phyloP scores from a whole-genome alignment of 495 filamentous ascomycete species.

The Letharia lupina region DNA sequence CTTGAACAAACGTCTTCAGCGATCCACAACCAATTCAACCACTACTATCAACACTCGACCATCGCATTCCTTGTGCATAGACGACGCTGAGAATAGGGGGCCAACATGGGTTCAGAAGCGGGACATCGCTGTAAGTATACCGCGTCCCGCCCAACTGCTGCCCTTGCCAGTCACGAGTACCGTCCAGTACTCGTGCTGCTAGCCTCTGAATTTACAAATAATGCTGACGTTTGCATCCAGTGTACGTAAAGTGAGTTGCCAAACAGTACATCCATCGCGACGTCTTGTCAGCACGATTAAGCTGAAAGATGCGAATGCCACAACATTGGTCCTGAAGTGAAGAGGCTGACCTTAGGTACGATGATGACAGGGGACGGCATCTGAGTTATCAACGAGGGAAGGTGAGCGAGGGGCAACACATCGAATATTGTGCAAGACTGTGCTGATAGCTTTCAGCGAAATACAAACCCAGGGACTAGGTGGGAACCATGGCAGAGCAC shows the following conservation, averaged over 20 bases:
- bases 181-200: neutral
- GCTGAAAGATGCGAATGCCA: neutral
- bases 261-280: neutral
- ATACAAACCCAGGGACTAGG: slow-evolving; percentile 73
- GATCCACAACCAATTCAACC: neutral
- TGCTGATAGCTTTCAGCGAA: slow-evolving; percentile 34
- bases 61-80: neutral
- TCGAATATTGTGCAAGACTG: neutral
- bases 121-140: slow-evolving; percentile 72
- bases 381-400: slow-evolving; percentile 88
- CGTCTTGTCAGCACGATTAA: neutral
- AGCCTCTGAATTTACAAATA: neutral
- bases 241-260: slow-evolving; percentile 85
- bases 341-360: neutral
- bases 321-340: neutral
- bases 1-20: neutral
- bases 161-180: neutral
- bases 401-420: slow-evolving; percentile 13
- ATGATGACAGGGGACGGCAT: slow-evolving; percentile 66
- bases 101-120: slow-evolving; percentile 71
- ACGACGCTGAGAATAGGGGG: neutral
- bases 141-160: neutral
- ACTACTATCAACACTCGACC: neutral
- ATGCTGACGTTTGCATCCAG: slow-evolving; percentile 38
- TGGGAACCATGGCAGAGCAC: neutral